A percentile compares a stretch with the other conserved stretches of the same genome.
Evolutionary conservation across 208 protist genomes (phyloP).

Genomic region (Trypanosoma avium): DNA sequence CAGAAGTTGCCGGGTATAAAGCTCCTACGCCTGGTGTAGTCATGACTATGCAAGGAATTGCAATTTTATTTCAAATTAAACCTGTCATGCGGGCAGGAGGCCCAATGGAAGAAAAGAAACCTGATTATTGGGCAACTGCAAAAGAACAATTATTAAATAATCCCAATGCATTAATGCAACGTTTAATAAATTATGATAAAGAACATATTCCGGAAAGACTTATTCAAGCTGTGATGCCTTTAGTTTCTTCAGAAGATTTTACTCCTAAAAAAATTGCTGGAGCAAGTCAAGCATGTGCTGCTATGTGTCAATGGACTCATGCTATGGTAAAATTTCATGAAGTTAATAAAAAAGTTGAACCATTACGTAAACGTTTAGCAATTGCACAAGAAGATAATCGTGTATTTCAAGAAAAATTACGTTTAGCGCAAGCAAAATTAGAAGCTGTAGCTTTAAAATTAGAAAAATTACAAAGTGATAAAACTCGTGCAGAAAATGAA

Average conservation of each 20-base stretch:
- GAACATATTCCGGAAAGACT: conserved; percentile 95
- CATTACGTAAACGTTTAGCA: conserved; percentile 88
- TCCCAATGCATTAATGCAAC: conserved; percentile 89
- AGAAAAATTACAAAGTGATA: conserved; percentile 90
- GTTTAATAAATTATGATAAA: conserved; percentile 96
- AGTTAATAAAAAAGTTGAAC: conserved; percentile 95
- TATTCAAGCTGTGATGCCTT: conserved; percentile 93
- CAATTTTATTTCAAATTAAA: conserved; percentile 97
- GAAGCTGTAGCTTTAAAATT: conserved; percentile 93
- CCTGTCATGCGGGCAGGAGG: conserved; percentile 94
- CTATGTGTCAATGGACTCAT: conserved; percentile 98
- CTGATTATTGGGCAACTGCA: conserved; percentile 96
- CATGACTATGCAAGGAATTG: conserved; percentile 98
- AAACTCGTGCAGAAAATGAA: conserved; percentile 90
- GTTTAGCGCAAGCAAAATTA: conserved; percentile 88
- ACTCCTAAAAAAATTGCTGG: conserved; percentile 93
- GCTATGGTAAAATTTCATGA: conserved; percentile 98
- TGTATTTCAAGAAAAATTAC: conserved; percentile 88
- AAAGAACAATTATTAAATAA: conserved; percentile 93
- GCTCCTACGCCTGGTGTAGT: conserved; percentile 95
- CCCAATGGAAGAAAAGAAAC: conserved; percentile 94
- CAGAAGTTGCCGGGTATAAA: conserved; percentile 96
- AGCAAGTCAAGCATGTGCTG: conserved; percentile 96
- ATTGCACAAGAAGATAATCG: conserved; percentile 93
- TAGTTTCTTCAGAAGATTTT: conserved; percentile 95